Evolutionary conservation across 1,284 basidiomycete genomes (phyloP).

Genomic region (Tilletiaria anomala): DNA sequence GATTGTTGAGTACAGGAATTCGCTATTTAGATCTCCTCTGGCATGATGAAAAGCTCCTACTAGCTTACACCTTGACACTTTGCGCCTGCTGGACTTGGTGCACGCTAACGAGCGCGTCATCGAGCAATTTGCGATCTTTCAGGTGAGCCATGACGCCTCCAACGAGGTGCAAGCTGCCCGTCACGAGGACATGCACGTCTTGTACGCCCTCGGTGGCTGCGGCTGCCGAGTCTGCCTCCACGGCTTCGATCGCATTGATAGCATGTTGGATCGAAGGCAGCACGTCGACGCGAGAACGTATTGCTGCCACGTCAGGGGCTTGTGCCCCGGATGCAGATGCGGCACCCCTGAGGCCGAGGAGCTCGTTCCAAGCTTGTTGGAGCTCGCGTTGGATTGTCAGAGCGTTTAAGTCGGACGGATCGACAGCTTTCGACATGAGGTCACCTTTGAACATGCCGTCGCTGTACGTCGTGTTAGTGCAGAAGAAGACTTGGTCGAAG

Average conservation of each 20-base stretch:
- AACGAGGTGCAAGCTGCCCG: conserved; percentile 84
- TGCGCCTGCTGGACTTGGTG: too few species aligned
- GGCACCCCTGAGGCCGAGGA: conserved; percentile 6
- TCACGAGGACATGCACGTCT: conserved; percentile 59
- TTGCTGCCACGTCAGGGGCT: conserved; percentile 4
- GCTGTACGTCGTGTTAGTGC: conserved; percentile 84
- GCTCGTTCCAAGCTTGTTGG: conserved; percentile 14
- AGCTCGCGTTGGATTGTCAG: conserved; percentile 29
- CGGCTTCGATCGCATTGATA: too few species aligned
- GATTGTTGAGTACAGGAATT: too few species aligned
- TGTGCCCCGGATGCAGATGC: too few species aligned
- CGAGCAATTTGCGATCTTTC: conserved; percentile 18
- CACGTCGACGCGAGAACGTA: conserved; percentile 57
- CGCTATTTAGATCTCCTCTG: too few species aligned
- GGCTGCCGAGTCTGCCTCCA: too few species aligned
- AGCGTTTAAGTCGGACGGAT: conserved; percentile 19
- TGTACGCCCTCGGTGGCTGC: conserved; percentile 26
- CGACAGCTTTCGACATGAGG: conserved; percentile 18
- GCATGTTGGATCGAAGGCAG: conserved; percentile 81
- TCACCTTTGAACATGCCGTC: conserved; percentile 70
- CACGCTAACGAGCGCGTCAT: conserved; percentile 14
- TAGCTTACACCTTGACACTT: too few species aligned
- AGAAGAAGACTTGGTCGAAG: conserved; percentile 79
- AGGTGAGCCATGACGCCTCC: conserved; percentile 66
- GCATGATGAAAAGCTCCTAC: too few species aligned